Evolutionary conservation across 73 alveolate genomes (phyloP).

Genomic region (Paramecium octaurelia): DNA sequence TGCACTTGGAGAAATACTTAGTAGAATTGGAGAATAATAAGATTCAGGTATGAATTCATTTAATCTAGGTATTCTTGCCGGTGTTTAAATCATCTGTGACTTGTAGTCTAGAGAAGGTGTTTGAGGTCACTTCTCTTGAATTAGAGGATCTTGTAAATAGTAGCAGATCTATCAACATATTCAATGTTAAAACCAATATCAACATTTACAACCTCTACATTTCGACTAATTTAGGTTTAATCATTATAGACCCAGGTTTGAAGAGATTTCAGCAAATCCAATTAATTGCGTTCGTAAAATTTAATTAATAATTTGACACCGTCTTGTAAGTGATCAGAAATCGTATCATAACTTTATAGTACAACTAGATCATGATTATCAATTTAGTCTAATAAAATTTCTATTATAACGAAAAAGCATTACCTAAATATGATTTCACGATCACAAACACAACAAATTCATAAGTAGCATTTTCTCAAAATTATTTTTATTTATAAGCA

Average conservation of each 20-base stretch:
- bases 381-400: not conserved
- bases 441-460: not conserved
- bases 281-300: not conserved
- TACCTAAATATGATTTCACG: not conserved
- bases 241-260: not conserved
- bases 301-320: not conserved
- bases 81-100: not conserved
- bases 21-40: not conserved
- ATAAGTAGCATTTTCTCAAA: not conserved
- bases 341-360: not conserved
- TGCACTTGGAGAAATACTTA: not conserved
- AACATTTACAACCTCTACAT: not conserved
- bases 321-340: not conserved
- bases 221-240: not conserved
- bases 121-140: not conserved
- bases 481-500: not conserved
- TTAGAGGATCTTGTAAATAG: not conserved
- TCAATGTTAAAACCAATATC: not conserved
- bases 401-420: not conserved
- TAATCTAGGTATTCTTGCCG: not conserved
- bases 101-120: not conserved
- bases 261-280: not conserved
- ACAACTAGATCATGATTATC: not conserved
- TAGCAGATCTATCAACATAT: not conserved
- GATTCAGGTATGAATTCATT: not conserved